Base-by-base conservation (phyloP, 2,329 filamentous ascomycete species). In the Xylariaceae sp. region DNA sequence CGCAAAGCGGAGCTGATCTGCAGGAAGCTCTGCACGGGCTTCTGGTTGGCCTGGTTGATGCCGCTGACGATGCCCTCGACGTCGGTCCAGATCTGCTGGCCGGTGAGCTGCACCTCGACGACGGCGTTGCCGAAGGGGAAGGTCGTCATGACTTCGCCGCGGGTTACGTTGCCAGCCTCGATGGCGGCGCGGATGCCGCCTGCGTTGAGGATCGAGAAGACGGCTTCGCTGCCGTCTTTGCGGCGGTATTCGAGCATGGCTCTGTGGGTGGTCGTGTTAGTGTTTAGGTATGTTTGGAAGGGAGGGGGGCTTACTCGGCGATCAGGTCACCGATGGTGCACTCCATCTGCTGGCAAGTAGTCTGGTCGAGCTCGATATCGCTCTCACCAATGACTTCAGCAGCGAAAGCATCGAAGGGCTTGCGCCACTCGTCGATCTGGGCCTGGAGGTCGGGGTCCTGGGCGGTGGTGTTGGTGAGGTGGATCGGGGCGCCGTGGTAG, bases 101-200 rank as follows among this genome's bases (percentile, higher is more conserved):
- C 85, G 0, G 74, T 74, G 62, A 82, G 76, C 0, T 69, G 73
- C 13, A 87, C 71, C 66, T 87, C 82, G 7, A 86, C 83, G 17
- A 88, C 76, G 50, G 84, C 76, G 71, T 88, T 88, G 57, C 82
- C 82, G 63, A 88, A 88, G 45, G 85, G 85, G 72, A 88, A 88
- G 0, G 83, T 78, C 0, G 83, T 87, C 2, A 87, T 74, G 4
- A 88, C 81, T 61, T 86, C 80, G 56, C 85, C 85, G 41, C 84
- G 81, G 2, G 84, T 88, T 67, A 88, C 81, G 56, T 80, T 72
- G 8, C 85, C 86, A 15, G 73, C 69, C 48, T 85, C 83, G 55
- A 88, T 88, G 41, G 81, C 82, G 2, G 85, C 83, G 17, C 85
- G 83, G 55, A 88, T 79, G 34, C 85, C 85, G 11, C 85, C 85